phyloP scores from a whole-genome alignment of 2,329 filamentous ascomycete species.

The Calonectria montana region DNA sequence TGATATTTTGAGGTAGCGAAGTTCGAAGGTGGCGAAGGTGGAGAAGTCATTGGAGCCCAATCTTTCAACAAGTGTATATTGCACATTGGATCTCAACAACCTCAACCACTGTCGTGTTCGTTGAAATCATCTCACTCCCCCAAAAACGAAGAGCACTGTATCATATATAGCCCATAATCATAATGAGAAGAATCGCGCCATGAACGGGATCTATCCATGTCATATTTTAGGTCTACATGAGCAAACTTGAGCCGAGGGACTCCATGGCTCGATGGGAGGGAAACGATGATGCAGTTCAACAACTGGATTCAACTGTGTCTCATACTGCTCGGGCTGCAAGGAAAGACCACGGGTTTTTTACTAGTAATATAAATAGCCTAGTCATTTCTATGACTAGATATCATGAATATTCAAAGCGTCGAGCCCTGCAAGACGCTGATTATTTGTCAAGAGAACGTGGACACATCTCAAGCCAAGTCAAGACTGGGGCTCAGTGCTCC shows the following conservation, averaged over 20 bases:
- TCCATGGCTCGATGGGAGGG: neutral
- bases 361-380: neutral
- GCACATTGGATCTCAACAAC: too few species aligned
- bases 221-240: neutral
- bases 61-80: too few species aligned
- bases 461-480: slow-evolving; percentile 21
- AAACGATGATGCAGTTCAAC: neutral
- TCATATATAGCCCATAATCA: too few species aligned
- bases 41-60: too few species aligned
- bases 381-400: slow-evolving; percentile 8
- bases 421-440: neutral
- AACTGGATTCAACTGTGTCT: neutral
- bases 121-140: too few species aligned
- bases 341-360: neutral
- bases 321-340: neutral
- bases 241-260: neutral
- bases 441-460: slow-evolving; percentile 34
- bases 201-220: neutral
- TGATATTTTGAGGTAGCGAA: too few species aligned
- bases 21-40: too few species aligned
- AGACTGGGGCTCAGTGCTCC: slow-evolving; percentile 23
- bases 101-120: too few species aligned
- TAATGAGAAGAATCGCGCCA: too few species aligned
- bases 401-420: slow-evolving; percentile 18
- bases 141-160: too few species aligned